These are phyloP conservation scores for Scedosporium dehoogii DNA, from an alignment of 2,329 filamentous ascomycete species.

Conservation along the genomic window DNA sequence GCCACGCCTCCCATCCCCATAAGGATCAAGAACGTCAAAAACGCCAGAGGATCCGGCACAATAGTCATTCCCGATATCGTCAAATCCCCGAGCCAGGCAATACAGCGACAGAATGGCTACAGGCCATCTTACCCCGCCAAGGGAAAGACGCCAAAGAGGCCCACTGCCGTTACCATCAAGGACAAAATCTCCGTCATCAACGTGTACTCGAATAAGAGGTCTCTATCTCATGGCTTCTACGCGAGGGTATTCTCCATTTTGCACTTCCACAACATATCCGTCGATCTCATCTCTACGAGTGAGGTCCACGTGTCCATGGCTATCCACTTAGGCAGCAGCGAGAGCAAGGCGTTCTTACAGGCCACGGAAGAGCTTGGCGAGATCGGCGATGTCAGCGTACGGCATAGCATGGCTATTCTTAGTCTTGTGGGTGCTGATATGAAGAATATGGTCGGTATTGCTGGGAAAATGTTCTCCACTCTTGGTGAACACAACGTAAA, in stretches of 20 bases:
- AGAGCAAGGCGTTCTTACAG: slow-evolving; percentile 52
- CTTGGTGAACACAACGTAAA: slow-evolving; percentile 91
- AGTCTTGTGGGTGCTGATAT: slow-evolving; percentile 91
- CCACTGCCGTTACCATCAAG: slow-evolving; percentile 93
- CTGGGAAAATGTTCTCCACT: slow-evolving; percentile 89
- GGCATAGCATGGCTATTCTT: slow-evolving; percentile 89
- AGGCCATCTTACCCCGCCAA: slow-evolving; percentile 31
- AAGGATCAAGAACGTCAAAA: slow-evolving; percentile 88
- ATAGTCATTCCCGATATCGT: slow-evolving; percentile 69
- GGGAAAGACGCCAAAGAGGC: slow-evolving; percentile 55
- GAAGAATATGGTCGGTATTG: slow-evolving; percentile 95
- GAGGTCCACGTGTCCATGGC: slow-evolving; percentile 98
- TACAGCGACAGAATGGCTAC: slow-evolving; percentile 46
- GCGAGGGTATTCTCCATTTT: slow-evolving; percentile 88
- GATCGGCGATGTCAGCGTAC: slow-evolving; percentile 82
- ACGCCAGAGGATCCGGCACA: slow-evolving; percentile 68
- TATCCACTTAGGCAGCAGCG: slow-evolving; percentile 67
- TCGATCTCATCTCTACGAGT: slow-evolving; percentile 91
- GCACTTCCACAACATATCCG: slow-evolving; percentile 75
- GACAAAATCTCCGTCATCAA: slow-evolving; percentile 95
- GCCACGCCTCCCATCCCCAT: slow-evolving; percentile 71
- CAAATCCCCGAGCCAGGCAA: slow-evolving; percentile 30
- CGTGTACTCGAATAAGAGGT: slow-evolving; percentile 94
- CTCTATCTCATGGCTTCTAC: slow-evolving; percentile 92
- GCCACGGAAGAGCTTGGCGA: slow-evolving; percentile 64